phyloP scores from a whole-genome alignment of 2,329 filamentous ascomycete genomes.

The Phaeosphaeriaceae sp. region DNA sequence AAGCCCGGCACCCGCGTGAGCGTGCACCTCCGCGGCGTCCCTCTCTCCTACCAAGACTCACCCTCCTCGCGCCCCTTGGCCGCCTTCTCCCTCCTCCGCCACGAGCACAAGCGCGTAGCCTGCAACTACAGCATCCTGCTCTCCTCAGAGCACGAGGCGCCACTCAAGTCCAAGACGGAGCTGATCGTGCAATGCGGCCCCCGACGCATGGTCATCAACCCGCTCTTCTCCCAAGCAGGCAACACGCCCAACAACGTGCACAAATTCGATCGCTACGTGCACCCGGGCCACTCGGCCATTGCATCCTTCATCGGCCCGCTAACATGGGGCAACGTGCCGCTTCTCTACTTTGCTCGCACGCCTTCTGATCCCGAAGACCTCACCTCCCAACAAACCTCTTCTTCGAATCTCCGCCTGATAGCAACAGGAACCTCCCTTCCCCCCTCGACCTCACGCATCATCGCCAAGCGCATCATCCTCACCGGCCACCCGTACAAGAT shows the following conservation, averaged over 20 bases:
- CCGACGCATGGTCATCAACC: constrained; percentile 84
- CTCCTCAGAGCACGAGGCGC: constrained; percentile 74
- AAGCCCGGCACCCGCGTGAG: constrained; percentile 82
- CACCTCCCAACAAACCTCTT: constrained; percentile 4
- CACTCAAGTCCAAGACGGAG: constrained; percentile 91
- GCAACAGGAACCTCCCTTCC: constrained; percentile 87
- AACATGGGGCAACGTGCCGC: constrained; percentile 90
- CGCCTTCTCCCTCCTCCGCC: constrained; percentile 85
- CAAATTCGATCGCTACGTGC: constrained; percentile 91
- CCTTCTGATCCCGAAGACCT: constrained; percentile 36
- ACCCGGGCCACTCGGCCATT: constrained; percentile 87
- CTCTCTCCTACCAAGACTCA: constrained; percentile 60
- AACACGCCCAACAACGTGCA: constrained; percentile 96
- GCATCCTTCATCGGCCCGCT: constrained; percentile 90
- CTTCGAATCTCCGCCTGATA: constrained; percentile 69
- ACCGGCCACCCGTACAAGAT: constrained; percentile 99
- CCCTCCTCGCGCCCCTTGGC: constrained; percentile 69
- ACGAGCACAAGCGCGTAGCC: constrained; percentile 93
- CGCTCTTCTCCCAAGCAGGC: constrained; percentile 87
- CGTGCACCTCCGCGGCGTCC: constrained; percentile 72
- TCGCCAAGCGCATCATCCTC: constrained; percentile 92
- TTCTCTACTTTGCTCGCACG: constrained; percentile 80
- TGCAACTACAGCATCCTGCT: constrained; percentile 87
- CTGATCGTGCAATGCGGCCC: constrained; percentile 91
- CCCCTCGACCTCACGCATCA: constrained; percentile 75